phyloP scores from a whole-genome alignment of 192 early-diverging fungal species.

The Obelidium mucronatum region DNA sequence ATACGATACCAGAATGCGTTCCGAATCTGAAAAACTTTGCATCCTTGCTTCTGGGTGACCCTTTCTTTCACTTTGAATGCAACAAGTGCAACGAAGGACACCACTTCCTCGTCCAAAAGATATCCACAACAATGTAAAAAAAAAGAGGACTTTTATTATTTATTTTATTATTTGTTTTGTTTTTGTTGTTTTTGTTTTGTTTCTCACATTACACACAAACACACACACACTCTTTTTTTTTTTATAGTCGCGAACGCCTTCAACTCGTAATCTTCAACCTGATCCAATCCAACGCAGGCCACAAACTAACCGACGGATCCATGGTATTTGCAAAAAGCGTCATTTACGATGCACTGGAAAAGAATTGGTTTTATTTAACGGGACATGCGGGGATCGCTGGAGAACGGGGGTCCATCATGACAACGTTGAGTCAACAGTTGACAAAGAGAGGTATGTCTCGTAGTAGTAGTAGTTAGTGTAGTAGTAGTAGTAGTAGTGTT shows the following conservation, averaged over 20 bases:
- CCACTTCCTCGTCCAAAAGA: conserved; percentile 15
- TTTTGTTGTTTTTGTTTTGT: not conserved
- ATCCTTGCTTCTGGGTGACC: conserved; percentile 9
- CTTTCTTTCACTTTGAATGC: conserved; percentile 30
- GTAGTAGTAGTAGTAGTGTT: too few relatives aligned
- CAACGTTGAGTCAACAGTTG: conserved; percentile 27
- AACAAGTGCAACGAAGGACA: conserved; percentile 16
- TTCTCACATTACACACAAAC: not conserved
- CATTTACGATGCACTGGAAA: conserved; percentile 22
- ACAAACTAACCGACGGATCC: conserved; percentile 21
- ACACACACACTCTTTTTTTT: not conserved
- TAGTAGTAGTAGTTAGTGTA: too few relatives aligned
- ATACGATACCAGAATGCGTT: conserved; percentile 12
- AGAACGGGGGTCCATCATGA: conserved; percentile 22
- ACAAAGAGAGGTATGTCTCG: conserved; percentile 11
- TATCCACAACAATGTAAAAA: conserved; percentile 19
- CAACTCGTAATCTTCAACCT: conserved; percentile 27
- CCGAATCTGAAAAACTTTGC: conserved; percentile 17
- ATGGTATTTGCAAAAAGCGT: conserved; percentile 19
- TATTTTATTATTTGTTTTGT: not conserved
- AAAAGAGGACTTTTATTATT: not conserved
- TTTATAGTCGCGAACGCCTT: conserved; percentile 16
- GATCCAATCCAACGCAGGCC: conserved; percentile 19
- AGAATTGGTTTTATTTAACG: conserved; percentile 30
- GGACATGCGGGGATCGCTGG: conserved; percentile 12